Percentiles rank a stretch among this genome's conserved stretches.
Conservation (phyloP, 2,329 filamentous ascomycete genomes). For the Ceratocystis colombiana region DNA sequence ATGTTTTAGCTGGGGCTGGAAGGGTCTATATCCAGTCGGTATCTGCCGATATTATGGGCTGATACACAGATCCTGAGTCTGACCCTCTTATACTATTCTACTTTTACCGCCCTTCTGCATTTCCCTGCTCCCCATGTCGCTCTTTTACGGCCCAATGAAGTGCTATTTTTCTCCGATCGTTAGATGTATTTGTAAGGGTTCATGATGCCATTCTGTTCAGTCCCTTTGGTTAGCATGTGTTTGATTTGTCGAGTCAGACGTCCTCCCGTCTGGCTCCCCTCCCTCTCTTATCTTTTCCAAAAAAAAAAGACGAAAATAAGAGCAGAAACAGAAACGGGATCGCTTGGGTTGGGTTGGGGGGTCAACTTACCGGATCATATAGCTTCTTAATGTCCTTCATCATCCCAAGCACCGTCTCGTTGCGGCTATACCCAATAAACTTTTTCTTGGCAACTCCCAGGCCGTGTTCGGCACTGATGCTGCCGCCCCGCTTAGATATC, state of each 20-base stretch:
- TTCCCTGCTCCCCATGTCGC: not conserved
- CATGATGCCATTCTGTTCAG: slow-evolving; percentile 84
- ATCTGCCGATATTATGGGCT: slow-evolving; percentile 1
- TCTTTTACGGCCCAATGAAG: not conserved
- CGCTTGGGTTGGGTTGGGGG: too few relatives aligned
- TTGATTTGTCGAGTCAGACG: not conserved
- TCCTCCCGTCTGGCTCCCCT: not conserved
- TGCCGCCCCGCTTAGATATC: slow-evolving; percentile 78
- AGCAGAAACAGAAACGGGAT: too few relatives aligned
- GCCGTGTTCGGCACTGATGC: slow-evolving; percentile 94
- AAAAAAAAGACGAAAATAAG: too few relatives aligned
- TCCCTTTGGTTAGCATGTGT: slow-evolving; percentile 7
- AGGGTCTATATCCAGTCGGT: slow-evolving; percentile 10
- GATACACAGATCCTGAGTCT: not conserved
- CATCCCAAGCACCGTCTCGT: slow-evolving; percentile 71
- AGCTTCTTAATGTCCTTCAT: slow-evolving; percentile 94
- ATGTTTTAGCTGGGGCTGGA: slow-evolving; percentile 9
- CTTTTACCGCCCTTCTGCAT: not conserved
- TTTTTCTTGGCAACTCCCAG: slow-evolving; percentile 91
- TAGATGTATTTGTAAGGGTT: slow-evolving; percentile 96
- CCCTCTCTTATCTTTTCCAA: too few relatives aligned
- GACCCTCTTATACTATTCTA: not conserved
- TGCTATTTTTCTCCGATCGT: slow-evolving; percentile 15
- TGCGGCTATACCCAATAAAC: slow-evolving; percentile 86
- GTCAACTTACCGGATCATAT: slow-evolving; percentile 74